Evolutionary conservation across 345 rosid species (phyloP), one percentile per base, ranked within the genome.

Genomic region (Aegle marmelos): DNA sequence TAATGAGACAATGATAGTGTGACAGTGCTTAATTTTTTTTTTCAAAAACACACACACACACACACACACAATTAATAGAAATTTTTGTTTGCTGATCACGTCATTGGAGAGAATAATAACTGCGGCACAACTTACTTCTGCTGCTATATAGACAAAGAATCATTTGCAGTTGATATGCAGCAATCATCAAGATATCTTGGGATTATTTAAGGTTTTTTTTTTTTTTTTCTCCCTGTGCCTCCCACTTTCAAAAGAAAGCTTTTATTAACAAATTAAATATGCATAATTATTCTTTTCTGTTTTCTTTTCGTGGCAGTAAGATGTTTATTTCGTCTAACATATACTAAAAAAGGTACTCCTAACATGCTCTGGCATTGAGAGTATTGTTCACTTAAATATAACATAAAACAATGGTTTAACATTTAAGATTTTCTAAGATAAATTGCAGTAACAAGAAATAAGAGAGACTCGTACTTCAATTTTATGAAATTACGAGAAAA

Each of bases 1-100:
- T 57, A 57, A 72, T 72, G 65, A 7, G 58, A 57, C 54, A 73
- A 73, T 73, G 67, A 73, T 37, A 17, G 17, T 17, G 14, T 73
- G 67, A 73, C 25, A 17, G 17, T 17, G 14, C 27, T 59, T 60
- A n/a, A 54, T 31, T 8, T 54, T 27, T 21, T 41, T 34, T 34
- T 36, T 36, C 1, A 36, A 7, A 36, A 39, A 39, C n/a, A 17
- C 31, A 53, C 8, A 30, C n/a, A 50, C 17, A 9, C n/a, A n/a
- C n/a, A 17, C 31, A 53, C 8, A 30, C n/a, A 50, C 17, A 9
- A 50, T 48, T 27, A 33, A 9, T 70, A 27, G 3, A 50, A 70
- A 50, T 48, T 25, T 10, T 27, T 25, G 11, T 70, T 50, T 67
- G 70, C 34, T 50, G 24, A 72, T 72, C 41, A 7, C 59, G 10